phyloP scores from a whole-genome alignment of 2,329 filamentous ascomycete species.

The Herpotrichia juniperi region DNA sequence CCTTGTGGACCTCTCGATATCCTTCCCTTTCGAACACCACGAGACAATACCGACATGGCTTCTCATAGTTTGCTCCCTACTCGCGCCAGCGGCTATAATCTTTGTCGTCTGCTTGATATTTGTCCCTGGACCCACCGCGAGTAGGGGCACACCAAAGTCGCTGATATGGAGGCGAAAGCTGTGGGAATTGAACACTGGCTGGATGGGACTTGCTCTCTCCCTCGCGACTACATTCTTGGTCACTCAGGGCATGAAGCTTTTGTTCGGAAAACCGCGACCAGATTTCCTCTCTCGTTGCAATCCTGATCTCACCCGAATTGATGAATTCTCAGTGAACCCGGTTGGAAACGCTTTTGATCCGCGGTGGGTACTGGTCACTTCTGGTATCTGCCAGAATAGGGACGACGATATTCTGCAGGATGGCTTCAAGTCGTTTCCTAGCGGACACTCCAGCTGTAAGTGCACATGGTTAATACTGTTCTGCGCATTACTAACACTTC shows the following conservation, averaged over 20 bases:
- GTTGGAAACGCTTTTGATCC: constrained; percentile 57
- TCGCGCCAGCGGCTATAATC: constrained; percentile 72
- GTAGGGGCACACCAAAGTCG: constrained; percentile 64
- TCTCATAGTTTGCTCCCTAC: constrained; percentile 67
- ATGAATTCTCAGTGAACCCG: constrained; percentile 65
- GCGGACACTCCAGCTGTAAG: constrained; percentile 69
- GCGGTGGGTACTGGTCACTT: constrained; percentile 73
- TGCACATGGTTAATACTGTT: constrained; percentile 7
- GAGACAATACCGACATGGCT: constrained; percentile 75
- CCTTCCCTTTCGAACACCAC: constrained; percentile 72
- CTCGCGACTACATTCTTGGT: constrained; percentile 77
- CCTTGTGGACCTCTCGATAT: constrained; percentile 76
- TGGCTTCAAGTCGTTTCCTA: constrained; percentile 18
- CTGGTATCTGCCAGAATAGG: constrained; percentile 73
- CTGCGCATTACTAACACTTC: background rate
- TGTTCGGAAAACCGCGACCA: constrained; percentile 69
- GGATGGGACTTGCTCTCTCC: constrained; percentile 79
- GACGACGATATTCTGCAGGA: constrained; percentile 54
- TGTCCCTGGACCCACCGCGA: constrained; percentile 74
- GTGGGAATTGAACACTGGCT: constrained; percentile 88
- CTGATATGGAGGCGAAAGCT: constrained; percentile 81
- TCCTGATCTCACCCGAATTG: constrained; percentile 69
- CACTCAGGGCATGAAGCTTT: constrained; percentile 82
- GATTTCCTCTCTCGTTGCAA: constrained; percentile 73
- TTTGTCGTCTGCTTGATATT: constrained; percentile 70